Evolutionary conservation across 1,139 yeast genomes (phyloP).

Genomic region (Yamadazyma buinensis): DNA sequence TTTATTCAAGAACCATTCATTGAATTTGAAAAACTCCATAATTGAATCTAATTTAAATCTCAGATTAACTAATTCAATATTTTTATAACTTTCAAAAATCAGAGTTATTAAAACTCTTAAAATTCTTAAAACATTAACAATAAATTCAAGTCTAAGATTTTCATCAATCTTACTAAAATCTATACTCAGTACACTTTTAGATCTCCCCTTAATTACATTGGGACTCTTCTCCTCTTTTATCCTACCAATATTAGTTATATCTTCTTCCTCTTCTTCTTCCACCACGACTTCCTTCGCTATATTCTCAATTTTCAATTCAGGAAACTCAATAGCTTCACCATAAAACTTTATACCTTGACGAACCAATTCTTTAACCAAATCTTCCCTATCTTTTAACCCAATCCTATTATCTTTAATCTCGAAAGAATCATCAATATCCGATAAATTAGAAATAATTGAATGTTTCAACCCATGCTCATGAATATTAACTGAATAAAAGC

Average conservation of each 20-base stretch:
- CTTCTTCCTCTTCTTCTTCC: constrained; percentile 19
- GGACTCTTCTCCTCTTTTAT: too few relatives aligned
- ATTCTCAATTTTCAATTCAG: neutral
- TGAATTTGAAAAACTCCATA: constrained; percentile 11
- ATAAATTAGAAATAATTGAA: constrained; percentile 20
- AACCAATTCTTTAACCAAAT: constrained; percentile 1
- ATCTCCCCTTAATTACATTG: neutral
- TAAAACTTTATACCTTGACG: constrained; percentile 18
- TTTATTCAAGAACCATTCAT: constrained; percentile 18
- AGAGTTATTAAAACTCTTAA: constrained; percentile 15
- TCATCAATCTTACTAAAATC: constrained; percentile 24
- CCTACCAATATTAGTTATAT: constrained; percentile 21
- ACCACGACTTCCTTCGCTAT: neutral
- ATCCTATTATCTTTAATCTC: constrained; percentile 7
- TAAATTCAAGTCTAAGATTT: constrained; percentile 23
- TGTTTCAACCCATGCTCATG: constrained; percentile 23
- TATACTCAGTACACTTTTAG: constrained; percentile 1
- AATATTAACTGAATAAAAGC: constrained; percentile 25
- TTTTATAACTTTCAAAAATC: neutral
- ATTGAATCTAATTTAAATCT: constrained; percentile 5
- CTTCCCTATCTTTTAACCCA: neutral
- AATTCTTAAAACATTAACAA: constrained; percentile 23
- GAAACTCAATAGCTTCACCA: constrained; percentile 14
- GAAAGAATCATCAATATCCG: neutral
- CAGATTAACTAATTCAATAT: neutral